phyloP scores from a whole-genome alignment of 2,329 filamentous ascomycete genomes.

The Colletotrichum godetiae region DNA sequence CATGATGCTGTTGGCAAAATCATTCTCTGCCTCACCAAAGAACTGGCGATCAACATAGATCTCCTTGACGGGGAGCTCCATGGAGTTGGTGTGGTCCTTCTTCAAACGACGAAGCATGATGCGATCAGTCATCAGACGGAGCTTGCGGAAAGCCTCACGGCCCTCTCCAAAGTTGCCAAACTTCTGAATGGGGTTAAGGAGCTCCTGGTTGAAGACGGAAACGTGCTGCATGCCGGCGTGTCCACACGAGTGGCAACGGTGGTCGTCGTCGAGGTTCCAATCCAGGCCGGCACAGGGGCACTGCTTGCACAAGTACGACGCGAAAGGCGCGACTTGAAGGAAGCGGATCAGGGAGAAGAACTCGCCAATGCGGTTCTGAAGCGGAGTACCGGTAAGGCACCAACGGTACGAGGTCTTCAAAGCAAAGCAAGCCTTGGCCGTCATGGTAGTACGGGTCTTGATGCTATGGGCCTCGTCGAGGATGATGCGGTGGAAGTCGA shows the following conservation, averaged over 20 bases:
- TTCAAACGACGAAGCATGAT: constrained; percentile 98
- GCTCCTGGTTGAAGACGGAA: constrained; percentile 89
- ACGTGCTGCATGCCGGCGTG: constrained; percentile 57
- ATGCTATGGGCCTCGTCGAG: constrained; percentile 97
- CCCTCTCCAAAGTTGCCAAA: constrained; percentile 72
- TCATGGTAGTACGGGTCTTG: constrained; percentile 89
- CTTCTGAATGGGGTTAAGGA: constrained; percentile 83
- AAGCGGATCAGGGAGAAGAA: constrained; percentile 96
- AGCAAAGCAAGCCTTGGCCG: constrained; percentile 94
- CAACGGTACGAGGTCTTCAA: constrained; percentile 90
- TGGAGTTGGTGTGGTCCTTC: constrained; percentile 90
- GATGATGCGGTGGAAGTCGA: constrained; percentile 90
- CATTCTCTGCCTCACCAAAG: constrained; percentile 95
- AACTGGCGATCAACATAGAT: constrained; percentile 94
- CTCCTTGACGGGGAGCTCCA: constrained; percentile 97
- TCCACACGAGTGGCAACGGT: constrained; percentile 75
- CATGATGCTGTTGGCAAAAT: constrained; percentile 97
- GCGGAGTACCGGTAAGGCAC: constrained; percentile 93
- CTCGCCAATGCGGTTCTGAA: constrained; percentile 97
- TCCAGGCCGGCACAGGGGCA: constrained; percentile 85
- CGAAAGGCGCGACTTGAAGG: constrained; percentile 87
- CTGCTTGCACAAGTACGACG: constrained; percentile 92
- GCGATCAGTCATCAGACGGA: constrained; percentile 88
- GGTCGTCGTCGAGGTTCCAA: constrained; percentile 81
- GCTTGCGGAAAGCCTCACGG: constrained; percentile 78